Percentiles rank a stretch among this genome's conserved stretches.
Evolutionary conservation across 371 early-diverging fungal genomes (phyloP).

Genomic region (Rhizopus arrhizus): DNA sequence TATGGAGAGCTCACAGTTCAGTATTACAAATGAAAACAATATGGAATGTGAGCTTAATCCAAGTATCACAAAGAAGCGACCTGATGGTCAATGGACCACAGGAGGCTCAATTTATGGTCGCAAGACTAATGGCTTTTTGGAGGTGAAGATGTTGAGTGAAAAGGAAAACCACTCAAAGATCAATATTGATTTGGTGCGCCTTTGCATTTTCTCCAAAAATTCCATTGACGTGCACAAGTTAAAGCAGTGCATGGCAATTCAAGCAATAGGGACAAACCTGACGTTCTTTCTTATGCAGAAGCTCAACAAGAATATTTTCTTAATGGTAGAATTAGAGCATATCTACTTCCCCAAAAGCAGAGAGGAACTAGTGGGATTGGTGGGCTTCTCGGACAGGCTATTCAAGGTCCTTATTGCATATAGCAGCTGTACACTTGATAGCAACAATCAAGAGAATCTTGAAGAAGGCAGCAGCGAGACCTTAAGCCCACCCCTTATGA

Average conservation of each 20-base stretch:
- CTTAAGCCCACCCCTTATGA: background rate
- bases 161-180: background rate
- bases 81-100: too few relatives aligned
- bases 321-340: background rate
- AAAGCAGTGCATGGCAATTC: background rate
- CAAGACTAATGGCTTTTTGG: background rate
- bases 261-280: background rate
- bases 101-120: too few relatives aligned
- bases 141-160: background rate
- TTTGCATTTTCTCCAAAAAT: background rate
- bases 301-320: background rate
- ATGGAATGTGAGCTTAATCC: too few relatives aligned
- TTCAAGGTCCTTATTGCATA: background rate
- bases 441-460: too few relatives aligned
- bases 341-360: background rate
- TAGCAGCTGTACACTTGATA: background rate
- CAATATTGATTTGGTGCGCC: background rate
- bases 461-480: background rate
- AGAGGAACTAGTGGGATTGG: background rate
- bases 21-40: too few relatives aligned
- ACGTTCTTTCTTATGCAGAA: background rate
- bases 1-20: too few relatives aligned
- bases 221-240: background rate
- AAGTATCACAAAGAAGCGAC: too few relatives aligned
- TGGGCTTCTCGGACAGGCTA: background rate